Conservation (phyloP, 129 eudicot genomes). For the Flaveria trinervia region DNA sequence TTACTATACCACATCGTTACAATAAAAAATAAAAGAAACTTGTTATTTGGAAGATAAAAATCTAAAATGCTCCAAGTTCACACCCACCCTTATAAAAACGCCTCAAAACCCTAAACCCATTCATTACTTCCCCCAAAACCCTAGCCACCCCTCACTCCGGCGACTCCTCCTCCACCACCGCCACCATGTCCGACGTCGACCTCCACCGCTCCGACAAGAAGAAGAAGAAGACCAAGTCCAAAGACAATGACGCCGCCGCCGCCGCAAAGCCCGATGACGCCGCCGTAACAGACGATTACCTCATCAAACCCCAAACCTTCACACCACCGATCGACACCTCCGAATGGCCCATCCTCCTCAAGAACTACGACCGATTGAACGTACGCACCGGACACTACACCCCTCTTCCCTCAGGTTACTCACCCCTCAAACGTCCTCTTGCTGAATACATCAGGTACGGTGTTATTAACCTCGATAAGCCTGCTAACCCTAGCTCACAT, state of each 20-base stretch:
- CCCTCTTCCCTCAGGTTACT: conserved; percentile 87
- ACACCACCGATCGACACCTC: conserved; percentile 74
- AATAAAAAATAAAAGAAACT: too few species aligned
- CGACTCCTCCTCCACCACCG: conserved; percentile 4
- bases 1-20: too few species aligned
- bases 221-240: conserved; percentile 54
- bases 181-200: conserved; percentile 64
- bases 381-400: conserved; percentile 93
- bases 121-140: conserved; percentile 22
- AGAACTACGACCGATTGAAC: conserved; percentile 76
- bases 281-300: conserved; percentile 39
- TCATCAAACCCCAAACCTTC: conserved; percentile 71
- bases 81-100: not conserved
- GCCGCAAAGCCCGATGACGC: conserved; percentile 15
- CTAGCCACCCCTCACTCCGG: conserved; percentile 34
- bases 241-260: conserved; percentile 26
- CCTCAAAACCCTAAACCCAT: conserved; percentile 46
- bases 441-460: conserved; percentile 84
- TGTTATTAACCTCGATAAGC: conserved; percentile 75
- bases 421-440: conserved; percentile 82
- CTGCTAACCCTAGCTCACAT: conserved; percentile 86
- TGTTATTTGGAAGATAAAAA: too few species aligned
- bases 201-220: conserved; percentile 56
- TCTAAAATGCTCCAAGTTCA: not conserved
- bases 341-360: conserved; percentile 82